These are phyloP conservation scores for Lagenaria siceraria DNA, from an alignment of 306 rosid species.

Conservation along the genomic window DNA sequence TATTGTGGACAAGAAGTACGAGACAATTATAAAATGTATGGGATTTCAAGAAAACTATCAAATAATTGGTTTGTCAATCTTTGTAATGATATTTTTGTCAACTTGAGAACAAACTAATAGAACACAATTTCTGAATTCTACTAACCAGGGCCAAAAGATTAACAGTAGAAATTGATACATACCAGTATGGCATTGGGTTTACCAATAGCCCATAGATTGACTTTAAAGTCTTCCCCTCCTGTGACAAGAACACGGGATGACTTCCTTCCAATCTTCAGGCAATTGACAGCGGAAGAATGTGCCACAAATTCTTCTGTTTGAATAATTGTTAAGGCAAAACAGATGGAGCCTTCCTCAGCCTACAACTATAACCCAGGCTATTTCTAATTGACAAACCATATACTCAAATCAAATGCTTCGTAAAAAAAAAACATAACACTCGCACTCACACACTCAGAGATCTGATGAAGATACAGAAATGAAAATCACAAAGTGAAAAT, in stretches of 20 bases:
- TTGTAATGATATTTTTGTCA: background rate
- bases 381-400: background rate
- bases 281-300: conserved; percentile 86
- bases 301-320: conserved; percentile 93
- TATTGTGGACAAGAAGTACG: background rate
- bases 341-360: background rate
- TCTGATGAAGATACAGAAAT: background rate
- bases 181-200: conserved; percentile 97
- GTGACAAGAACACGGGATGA: conserved; percentile 93
- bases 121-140: background rate
- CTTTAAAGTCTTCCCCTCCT: conserved; percentile 98
- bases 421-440: background rate
- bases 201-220: conserved; percentile 99
- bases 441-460: background rate
- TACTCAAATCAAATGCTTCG: background rate
- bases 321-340: conserved; percentile 50
- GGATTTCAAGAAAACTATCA: background rate
- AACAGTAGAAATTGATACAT: conserved; percentile 10
- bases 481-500: background rate
- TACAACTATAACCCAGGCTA: background rate
- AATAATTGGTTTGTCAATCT: background rate
- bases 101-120: background rate
- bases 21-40: background rate
- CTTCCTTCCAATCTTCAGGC: conserved; percentile 95
- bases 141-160: background rate